phyloP scores from a whole-genome alignment of 257 asterid species.

The Salvia rosmarinus region DNA sequence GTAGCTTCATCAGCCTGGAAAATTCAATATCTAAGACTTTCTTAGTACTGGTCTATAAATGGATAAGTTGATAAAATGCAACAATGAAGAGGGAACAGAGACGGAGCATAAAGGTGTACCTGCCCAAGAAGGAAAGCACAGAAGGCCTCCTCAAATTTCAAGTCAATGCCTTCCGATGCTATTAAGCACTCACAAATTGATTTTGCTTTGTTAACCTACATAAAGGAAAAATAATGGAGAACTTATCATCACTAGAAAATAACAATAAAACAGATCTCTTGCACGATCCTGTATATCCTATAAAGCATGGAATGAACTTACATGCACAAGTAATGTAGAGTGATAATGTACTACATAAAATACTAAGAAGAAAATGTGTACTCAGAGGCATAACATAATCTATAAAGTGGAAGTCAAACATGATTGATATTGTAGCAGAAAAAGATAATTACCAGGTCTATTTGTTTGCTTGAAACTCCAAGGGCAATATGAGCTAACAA shows the following conservation, averaged over 20 bases:
- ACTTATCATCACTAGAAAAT: conserved; percentile 28
- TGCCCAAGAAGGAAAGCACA: conserved; percentile 95
- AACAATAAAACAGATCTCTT: conserved; percentile 2
- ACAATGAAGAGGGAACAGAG: conserved; percentile 29
- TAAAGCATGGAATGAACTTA: conserved; percentile 13
- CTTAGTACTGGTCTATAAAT: conserved; percentile 13
- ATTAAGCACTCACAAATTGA: conserved; percentile 79
- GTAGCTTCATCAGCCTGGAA: conserved; percentile 86
- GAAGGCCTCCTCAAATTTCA: conserved; percentile 92
- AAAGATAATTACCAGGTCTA: conserved; percentile 63
- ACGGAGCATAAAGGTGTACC: conserved; percentile 50
- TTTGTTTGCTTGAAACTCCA: conserved; percentile 91
- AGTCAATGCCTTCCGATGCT: conserved; percentile 86
- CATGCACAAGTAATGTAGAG: conserved; percentile 23
- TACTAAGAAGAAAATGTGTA: not conserved
- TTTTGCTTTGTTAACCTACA: conserved; percentile 79
- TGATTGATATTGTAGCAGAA: conserved; percentile 1
- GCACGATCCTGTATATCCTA: conserved; percentile 9
- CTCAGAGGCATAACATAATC: conserved; percentile 13
- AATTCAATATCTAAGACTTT: conserved; percentile 26
- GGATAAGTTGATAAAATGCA: conserved; percentile 20
- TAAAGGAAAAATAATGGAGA: conserved; percentile 30
- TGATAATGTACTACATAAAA: conserved; percentile 1
- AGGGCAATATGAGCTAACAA: conserved; percentile 87
- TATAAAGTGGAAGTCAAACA: conserved; percentile 21